A percentile compares a stretch with the other conserved stretches of the same genome.
Evolutionary conservation across 2,329 filamentous ascomycete species (phyloP).

Genomic region (Cladosporium sp.): DNA sequence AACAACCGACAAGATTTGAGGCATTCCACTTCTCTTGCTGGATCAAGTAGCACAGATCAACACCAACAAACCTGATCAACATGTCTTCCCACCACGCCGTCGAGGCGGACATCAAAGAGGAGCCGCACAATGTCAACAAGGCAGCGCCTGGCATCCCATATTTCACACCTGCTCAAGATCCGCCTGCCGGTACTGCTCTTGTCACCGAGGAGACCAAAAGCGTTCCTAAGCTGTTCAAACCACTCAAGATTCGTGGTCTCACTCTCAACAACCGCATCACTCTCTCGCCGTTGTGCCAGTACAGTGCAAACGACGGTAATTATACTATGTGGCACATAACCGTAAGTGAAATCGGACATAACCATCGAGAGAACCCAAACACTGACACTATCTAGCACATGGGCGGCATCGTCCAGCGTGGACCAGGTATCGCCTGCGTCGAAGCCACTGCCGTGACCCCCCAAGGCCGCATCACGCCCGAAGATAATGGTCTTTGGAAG

Average conservation of each 20-base stretch:
- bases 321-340: constrained; percentile 55
- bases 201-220: constrained; percentile 47
- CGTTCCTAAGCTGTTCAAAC: constrained; percentile 61
- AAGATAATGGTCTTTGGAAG: constrained; percentile 79
- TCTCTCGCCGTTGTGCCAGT: constrained; percentile 66
- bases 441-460: constrained; percentile 76
- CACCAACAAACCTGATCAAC: background rate
- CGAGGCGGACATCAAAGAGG: constrained; percentile 24
- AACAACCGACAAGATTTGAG: background rate
- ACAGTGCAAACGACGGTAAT: constrained; percentile 68
- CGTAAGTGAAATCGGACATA: background rate
- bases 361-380: background rate
- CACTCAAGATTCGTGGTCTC: constrained; percentile 58
- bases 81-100: constrained; percentile 34
- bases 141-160: constrained; percentile 48
- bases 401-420: constrained; percentile 71
- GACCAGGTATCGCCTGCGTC: constrained; percentile 70
- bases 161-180: constrained; percentile 50
- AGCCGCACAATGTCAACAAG: constrained; percentile 41
- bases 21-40: background rate
- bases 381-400: background rate
- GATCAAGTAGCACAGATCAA: background rate
- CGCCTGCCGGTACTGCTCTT: constrained; percentile 49
- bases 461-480: constrained; percentile 79
- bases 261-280: constrained; percentile 67